Evolutionary conservation across 139 green algal genomes (phyloP), one percentile per base, ranked within the genome.

Genomic region (Axilococcus clingmanii): DNA sequence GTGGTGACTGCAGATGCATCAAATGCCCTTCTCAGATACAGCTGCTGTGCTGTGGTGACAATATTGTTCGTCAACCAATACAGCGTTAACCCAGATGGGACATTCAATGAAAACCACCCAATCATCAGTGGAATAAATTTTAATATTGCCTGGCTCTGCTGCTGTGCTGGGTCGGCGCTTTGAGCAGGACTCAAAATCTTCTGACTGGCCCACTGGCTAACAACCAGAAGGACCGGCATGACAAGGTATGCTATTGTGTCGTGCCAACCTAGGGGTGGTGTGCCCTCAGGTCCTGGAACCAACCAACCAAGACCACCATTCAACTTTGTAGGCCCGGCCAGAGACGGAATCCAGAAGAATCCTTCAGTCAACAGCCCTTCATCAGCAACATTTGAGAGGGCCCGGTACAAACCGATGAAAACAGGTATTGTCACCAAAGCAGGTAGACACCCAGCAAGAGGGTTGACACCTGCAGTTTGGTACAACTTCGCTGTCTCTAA

Each of bases 1-100:
- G 23, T 36, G 24, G 32, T 16, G 14, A 66, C 23, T 29, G 32
- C 3, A 23, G 36, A 27, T 9, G 40, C 46, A 46, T 29, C 4
- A 32, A 66, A 73, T 17, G 46, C 45, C 14, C 23, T 34, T 49
- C 52, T 57, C 46, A 66, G 31, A 52, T 64, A 65, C 29, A 72
- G 15, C 65, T 91, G 82, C 65, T 95, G 86, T 27, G 59, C 85
- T 5, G 88, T 96, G 48, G 69, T 88, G 31, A 97, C 67, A 20
- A 96, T 57, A 76, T 95, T 97, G 82, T 97, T 97, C 25, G 81
- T 75, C 43, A 97, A 94, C 92, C 92, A 99, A 80, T 99, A 99
- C 8, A 99, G 77, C 0, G 84, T 95, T 16, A 99, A 71, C 25
- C 92, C 92, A 1, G 81, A 80, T 33, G 92, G 92, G 19, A 99